Conservation (phyloP, 768 basidiomycete genomes). For the Mycena vitilis region DNA sequence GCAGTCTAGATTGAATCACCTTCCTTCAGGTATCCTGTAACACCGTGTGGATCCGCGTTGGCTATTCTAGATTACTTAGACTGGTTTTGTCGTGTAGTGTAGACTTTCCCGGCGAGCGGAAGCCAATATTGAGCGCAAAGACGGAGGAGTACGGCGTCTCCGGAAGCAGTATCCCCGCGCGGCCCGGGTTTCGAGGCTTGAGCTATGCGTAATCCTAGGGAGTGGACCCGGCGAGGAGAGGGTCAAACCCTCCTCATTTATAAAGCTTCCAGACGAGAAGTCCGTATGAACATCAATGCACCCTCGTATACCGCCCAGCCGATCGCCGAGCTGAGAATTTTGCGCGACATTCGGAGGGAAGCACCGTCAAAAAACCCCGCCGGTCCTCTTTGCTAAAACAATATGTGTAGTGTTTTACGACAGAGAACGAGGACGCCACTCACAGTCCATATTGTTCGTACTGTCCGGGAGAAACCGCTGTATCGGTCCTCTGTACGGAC, state of each 20-base stretch:
- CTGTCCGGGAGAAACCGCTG: conserved; percentile 74
- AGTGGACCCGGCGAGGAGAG: not conserved
- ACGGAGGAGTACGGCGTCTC: too few relatives aligned
- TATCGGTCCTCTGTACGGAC: conserved; percentile 85
- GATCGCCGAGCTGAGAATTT: conserved; percentile 89
- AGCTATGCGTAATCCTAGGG: too few relatives aligned
- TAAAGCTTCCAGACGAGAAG: conserved; percentile 21
- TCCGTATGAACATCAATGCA: conserved; percentile 69
- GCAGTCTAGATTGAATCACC: conserved; percentile 7
- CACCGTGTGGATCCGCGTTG: not conserved
- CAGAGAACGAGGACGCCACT: conserved; percentile 4
- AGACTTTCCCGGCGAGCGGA: too few relatives aligned
- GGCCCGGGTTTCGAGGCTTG: too few relatives aligned
- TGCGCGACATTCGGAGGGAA: conserved; percentile 84
- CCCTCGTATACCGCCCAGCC: conserved; percentile 95
- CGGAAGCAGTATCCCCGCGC: too few relatives aligned
- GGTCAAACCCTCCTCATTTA: conserved; percentile 6
- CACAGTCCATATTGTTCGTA: conserved; percentile 76
- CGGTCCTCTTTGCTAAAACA: conserved; percentile 78
- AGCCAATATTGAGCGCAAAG: too few relatives aligned
- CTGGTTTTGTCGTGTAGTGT: too few relatives aligned
- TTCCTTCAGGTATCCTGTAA: conserved; percentile 2
- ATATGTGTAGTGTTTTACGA: not conserved
- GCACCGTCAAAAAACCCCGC: conserved; percentile 89
- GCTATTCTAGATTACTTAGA: too few relatives aligned